Base-by-base conservation (phyloP, 495 filamentous ascomycete genomes). In the Aspergillus incahuasiensis region DNA sequence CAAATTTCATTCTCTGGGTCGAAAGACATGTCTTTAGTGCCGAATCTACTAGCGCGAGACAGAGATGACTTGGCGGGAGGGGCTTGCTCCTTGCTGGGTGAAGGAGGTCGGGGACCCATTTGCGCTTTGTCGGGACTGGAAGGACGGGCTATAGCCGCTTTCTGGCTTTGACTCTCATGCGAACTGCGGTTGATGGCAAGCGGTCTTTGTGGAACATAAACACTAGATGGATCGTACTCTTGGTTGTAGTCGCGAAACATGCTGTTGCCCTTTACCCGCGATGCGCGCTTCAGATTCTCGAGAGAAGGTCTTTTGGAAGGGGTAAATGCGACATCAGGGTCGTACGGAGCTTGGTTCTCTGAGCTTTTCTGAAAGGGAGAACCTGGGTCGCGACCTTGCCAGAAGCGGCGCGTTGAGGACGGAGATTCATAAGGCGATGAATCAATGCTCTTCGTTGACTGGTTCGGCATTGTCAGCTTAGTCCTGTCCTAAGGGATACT, bases 261-360 rank as follows among this genome's bases (percentile, higher is more conserved):
- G 74, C 82, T 92, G 78, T 91, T 94, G 74, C 96, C 97, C 74
- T 94, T 95, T 48, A 98, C 94, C 39, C 94, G 87, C 38, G 92
- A 96, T 4, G 88, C 91, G 60, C 87, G 86, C 75, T 97, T 95
- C 54, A 98, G 72, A 47, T 91, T 90, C 72, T 98, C 94, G 53
- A 97, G 86, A 11, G 92, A 97, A 5, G 90, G 86, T 58, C 92
- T 86, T 63, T 88, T 87, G 0, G 80, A 77, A 1, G 86, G 85
- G 19, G 85, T 85, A 16, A 83, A 83, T 11, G 87, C 84, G 64
- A 72, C 45, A 74, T 83, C 71, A 66, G 82, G 77, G 44, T 79
- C 82, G 67, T 84, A 83, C 8, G 82, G 72, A 28, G 66, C 75
- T 30, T 67, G 68, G 73, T 95, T 95, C 66, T 95, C 90, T 6